A percentile compares a stretch with the other conserved stretches of the same genome.
Evolutionary conservation across 176 grass and related monocot species (phyloP).

Genomic region (Saccharum spontaneum): DNA sequence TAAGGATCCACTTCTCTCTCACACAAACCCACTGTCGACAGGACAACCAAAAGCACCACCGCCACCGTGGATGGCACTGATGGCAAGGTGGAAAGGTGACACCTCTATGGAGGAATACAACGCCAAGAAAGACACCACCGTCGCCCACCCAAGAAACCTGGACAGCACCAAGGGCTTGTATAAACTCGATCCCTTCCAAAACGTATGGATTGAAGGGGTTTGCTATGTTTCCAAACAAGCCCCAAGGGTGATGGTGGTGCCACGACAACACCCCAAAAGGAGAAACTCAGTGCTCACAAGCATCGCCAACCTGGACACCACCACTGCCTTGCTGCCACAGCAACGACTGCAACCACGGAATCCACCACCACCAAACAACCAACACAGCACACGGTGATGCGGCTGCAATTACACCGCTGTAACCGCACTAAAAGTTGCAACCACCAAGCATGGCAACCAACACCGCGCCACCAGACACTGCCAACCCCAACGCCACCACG

Average conservation of each 20-base stretch:
- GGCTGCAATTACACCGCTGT: background rate
- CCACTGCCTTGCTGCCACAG: background rate
- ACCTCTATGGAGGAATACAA: background rate
- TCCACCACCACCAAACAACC: background rate
- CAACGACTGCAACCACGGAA: background rate
- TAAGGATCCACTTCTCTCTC: too few species aligned
- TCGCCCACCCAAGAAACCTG: background rate
- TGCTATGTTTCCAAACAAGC: background rate
- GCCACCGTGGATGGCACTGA: background rate
- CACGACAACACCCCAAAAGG: background rate
- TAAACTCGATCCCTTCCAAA: background rate
- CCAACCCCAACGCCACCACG: background rate
- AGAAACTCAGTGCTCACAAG: background rate
- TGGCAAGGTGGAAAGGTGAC: background rate
- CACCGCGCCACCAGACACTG: background rate
- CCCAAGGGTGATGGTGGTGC: background rate
- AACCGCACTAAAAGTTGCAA: background rate
- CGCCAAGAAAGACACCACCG: background rate
- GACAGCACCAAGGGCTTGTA: background rate
- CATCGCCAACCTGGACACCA: background rate
- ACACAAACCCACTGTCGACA: background rate
- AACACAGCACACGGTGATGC: background rate
- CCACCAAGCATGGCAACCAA: background rate
- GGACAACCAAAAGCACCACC: background rate
- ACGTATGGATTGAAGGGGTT: background rate